A percentile compares a stretch with the other conserved stretches of the same genome.
phyloP scores from a whole-genome alignment of 2,329 filamentous ascomycete species.

The Aspergillus novoparasiticus region DNA sequence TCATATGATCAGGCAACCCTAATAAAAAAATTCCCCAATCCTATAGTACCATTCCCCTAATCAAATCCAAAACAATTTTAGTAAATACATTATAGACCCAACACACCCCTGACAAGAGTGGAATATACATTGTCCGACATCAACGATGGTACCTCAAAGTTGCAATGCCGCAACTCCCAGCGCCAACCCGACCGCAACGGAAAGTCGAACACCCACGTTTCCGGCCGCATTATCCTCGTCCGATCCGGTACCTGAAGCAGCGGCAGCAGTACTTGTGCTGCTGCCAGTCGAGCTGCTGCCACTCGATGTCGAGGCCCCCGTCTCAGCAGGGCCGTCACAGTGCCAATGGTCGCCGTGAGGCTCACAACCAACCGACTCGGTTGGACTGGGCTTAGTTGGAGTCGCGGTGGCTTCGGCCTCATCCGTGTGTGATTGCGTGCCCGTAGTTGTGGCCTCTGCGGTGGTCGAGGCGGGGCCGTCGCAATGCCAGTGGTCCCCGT shows the following conservation, averaged over 20 bases:
- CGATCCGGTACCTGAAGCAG: slow-evolving; percentile 8
- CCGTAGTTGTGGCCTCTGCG: neutral
- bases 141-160: slow-evolving; percentile 1
- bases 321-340: slow-evolving; percentile 20
- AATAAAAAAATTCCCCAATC: neutral
- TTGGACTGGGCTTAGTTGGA: slow-evolving; percentile 13
- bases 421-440: slow-evolving; percentile 5
- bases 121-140: neutral
- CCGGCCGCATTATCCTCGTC: slow-evolving; percentile 15
- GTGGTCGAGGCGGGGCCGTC: slow-evolving; percentile 17
- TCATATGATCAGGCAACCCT: slow-evolving; percentile 14
- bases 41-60: neutral
- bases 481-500: slow-evolving; percentile 29
- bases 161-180: slow-evolving; percentile 16
- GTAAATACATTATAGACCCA: neutral
- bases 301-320: slow-evolving; percentile 2
- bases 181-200: slow-evolving; percentile 15
- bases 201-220: slow-evolving; percentile 7
- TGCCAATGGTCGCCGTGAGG: slow-evolving; percentile 25
- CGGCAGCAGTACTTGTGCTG: slow-evolving; percentile 10
- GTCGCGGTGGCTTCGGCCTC: slow-evolving; percentile 11
- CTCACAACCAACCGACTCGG: slow-evolving; percentile 16
- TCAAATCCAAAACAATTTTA: neutral
- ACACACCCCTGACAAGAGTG: neutral
- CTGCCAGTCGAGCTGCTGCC: neutral